A percentile compares a stretch with the other conserved stretches of the same genome.
Conservation (phyloP, 495 filamentous ascomycete species). For the Lepraria neglecta region DNA sequence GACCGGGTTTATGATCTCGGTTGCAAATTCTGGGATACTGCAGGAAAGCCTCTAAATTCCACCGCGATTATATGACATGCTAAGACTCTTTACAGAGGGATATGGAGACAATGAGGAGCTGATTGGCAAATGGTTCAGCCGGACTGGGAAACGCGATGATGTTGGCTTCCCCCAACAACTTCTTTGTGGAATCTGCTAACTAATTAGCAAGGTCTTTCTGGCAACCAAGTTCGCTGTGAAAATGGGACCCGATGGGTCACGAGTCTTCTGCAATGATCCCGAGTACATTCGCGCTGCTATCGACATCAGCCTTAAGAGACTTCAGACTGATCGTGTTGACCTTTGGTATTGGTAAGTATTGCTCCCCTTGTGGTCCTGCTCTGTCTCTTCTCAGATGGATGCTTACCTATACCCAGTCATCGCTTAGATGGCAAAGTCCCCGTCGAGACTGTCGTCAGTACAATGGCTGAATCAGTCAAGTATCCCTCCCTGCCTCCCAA, state of each 20-base stretch:
- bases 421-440: constrained; percentile 39
- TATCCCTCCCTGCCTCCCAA: neutral
- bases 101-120: constrained; percentile 35
- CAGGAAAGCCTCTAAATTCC: constrained; percentile 33
- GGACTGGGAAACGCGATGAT: constrained; percentile 44
- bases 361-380: neutral
- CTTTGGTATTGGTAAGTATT: constrained; percentile 32
- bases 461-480: constrained; percentile 31
- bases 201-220: constrained; percentile 40
- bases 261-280: constrained; percentile 35
- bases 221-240: constrained; percentile 47
- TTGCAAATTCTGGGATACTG: constrained; percentile 53
- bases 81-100: constrained; percentile 18
- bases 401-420: constrained; percentile 24
- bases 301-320: constrained; percentile 36
- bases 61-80: constrained; percentile 12
- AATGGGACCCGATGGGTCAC: constrained; percentile 27
- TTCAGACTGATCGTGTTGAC: constrained; percentile 39
- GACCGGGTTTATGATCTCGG: constrained; percentile 46
- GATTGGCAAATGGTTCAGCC: constrained; percentile 40
- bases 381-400: neutral
- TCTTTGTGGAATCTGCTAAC: constrained; percentile 33
- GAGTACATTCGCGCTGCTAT: constrained; percentile 43
- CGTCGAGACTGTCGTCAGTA: constrained; percentile 43
- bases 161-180: constrained; percentile 25